phyloP scores from a whole-genome alignment of 1,284 basidiomycete species.

The Ustilago vetiveriae region DNA sequence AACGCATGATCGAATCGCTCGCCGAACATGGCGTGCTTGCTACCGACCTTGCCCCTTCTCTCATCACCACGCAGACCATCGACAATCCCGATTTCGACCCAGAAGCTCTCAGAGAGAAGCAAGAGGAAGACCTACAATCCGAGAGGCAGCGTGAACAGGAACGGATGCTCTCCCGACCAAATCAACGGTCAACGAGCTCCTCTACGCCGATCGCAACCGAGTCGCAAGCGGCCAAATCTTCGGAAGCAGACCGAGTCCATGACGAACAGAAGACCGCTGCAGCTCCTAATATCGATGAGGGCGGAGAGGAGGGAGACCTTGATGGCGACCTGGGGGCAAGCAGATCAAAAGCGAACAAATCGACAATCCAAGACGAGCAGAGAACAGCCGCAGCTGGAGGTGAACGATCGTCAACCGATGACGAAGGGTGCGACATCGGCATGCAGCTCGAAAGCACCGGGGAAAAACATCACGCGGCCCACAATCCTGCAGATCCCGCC shows the following conservation, averaged over 20 bases:
- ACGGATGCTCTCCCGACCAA: background rate
- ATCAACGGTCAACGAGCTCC: background rate
- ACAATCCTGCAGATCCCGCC: background rate
- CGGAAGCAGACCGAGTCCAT: background rate
- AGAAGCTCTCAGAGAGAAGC: slow-evolving; percentile 35
- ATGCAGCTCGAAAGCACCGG: slow-evolving; percentile 20
- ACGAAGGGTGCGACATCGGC: slow-evolving; percentile 30
- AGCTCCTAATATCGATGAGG: slow-evolving; percentile 2
- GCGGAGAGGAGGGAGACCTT: slow-evolving; percentile 10
- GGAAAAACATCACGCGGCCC: background rate
- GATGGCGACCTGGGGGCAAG: slow-evolving; percentile 38
- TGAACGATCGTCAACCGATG: slow-evolving; percentile 3
- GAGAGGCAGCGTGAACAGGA: slow-evolving; percentile 15
- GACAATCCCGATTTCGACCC: slow-evolving; percentile 65
- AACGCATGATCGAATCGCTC: slow-evolving; percentile 66
- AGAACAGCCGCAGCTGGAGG: background rate
- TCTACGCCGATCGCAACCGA: background rate
- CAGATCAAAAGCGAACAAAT: background rate
- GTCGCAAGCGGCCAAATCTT: background rate
- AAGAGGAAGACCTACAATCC: slow-evolving; percentile 29
- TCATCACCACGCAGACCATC: slow-evolving; percentile 63
- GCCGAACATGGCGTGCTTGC: slow-evolving; percentile 63
- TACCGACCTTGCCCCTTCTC: slow-evolving; percentile 62
- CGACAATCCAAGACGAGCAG: background rate
- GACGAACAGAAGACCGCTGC: background rate